Evolutionary conservation across 257 asterid genomes (phyloP), one percentile per base, ranked within the genome.

Genomic region (Thymus quinquecostatus): DNA sequence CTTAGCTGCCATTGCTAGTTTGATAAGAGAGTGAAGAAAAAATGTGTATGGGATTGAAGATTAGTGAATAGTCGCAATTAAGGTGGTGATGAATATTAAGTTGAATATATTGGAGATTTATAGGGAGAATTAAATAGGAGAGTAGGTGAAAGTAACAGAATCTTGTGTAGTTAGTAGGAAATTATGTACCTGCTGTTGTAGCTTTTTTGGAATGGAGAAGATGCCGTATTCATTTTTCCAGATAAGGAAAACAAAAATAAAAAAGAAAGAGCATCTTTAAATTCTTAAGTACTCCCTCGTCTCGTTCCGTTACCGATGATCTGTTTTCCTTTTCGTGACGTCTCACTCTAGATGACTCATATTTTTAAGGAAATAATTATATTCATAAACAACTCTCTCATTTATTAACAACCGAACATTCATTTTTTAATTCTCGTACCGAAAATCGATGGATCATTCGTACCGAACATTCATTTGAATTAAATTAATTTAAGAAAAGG

Each of bases 181-280:
- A 12, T 81, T 11, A 75, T 75, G 67, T 32, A 82, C 72, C 86
- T 75, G 80, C 83, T 38, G 67, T 77, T 70, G 82, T 56, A 47
- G 70, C 65, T 63, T 60, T 71, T 64, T 53, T 29, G 62, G 40
- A 2, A 71, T 49, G 27, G 43, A 9, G 2, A 28, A 53, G 49
- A 53, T 30, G 14, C 1, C 1, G 12, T 14, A 21, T 36, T 33
- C 4, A 33, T 13, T 64, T 28, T 43, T 41, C 72, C 80, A 34
- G 68, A 70, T 70, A 65, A 38, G 73, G 77, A 58, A 71, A 65
- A 21, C 21, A 21, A 21, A 21, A 21, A 21, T 21, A 21, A 21
- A 21, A 21, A 76, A 69, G 28, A 12, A 57, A 66, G 29, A 27
- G 13, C 5, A 8, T 36, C 21, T 38, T 10, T 6, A 2, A 8